Conservation (phyloP, 306 rosid species). For the Trichosanthes truncata region DNA sequence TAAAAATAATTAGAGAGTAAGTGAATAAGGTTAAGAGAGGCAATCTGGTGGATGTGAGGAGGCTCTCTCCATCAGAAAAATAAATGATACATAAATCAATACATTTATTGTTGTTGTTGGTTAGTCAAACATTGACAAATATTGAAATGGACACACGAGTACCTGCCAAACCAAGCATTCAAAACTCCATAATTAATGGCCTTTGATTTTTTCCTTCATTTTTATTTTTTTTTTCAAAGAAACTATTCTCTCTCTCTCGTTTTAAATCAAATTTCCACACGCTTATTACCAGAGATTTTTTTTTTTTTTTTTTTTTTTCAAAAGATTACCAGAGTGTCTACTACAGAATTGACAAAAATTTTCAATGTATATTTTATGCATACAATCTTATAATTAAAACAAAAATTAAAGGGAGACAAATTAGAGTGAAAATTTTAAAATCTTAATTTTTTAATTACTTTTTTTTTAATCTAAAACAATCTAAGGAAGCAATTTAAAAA, state of each 20-base stretch:
- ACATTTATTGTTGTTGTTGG: constrained; percentile 10
- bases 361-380: too few species aligned
- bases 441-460: too few species aligned
- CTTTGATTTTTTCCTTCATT: neutral
- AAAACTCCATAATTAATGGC: neutral
- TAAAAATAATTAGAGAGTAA: neutral
- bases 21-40: neutral
- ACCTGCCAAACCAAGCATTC: constrained; percentile 14
- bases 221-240: neutral
- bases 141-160: constrained; percentile 15
- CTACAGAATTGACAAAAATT: neutral
- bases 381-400: too few species aligned
- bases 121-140: constrained; percentile 12
- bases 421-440: too few species aligned
- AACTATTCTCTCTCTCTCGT: neutral
- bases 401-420: too few species aligned
- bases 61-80: neutral
- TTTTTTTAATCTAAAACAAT: too few species aligned
- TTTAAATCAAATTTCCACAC: neutral
- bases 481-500: too few species aligned
- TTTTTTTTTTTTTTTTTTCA: too few species aligned
- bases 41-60: constrained; percentile 5
- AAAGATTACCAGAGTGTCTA: too few species aligned
- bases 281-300: too few species aligned
- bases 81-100: constrained; percentile 8